Base-by-base conservation (phyloP, 2,329 filamentous ascomycete genomes). In the Mariannaea sp. region DNA sequence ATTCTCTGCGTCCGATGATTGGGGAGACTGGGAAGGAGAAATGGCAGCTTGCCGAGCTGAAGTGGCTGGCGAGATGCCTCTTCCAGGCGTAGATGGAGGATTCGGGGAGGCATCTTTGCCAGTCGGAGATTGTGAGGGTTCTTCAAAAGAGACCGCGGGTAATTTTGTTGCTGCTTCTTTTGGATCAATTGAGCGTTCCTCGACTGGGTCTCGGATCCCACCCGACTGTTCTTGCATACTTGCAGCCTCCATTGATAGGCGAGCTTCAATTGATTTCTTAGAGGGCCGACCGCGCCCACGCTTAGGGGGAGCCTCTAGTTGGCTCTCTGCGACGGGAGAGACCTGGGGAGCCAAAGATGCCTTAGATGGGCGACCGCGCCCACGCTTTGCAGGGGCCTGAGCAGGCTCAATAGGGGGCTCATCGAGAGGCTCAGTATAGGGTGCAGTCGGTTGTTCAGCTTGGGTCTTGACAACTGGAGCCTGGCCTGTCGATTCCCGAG, bases 1-100 rank as follows among this genome's bases (percentile, higher is more conserved):
- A 61, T 93, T 93, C 70, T 94, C 90, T 0, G 87, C 88, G 67
- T 94, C 87, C 0, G 89, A 92, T 1, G 88, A 87, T 62, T 90
- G 88, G 0, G 86, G 86, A 1, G 88, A 89, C 14, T 81, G 81
- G 0, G 87, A 89, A 0, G 85, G 86, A 1, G 83, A 84, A 5
- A 82, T 61, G 1, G 73, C 81, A 10, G 82, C 70, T 57, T 85
- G 82, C 49, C 76, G 78, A 9, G 80, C 78, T 5, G 77, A 76
- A 1, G 76, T 73, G 0, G 75, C 76, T 1, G 80, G 76, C 1
- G 77, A 78, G 19, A 72, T 66, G 32, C 66, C 59, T 30, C 73
- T 61, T 16, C 69, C 68, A 3, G 80, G 79, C 1, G 80, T 81
- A 3, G 77, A 65, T 2, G 77, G 75, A 7, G 69, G 64, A 38